These are phyloP conservation scores for Claviceps quebecensis DNA, from an alignment of 2,329 filamentous ascomycete genomes.

Conservation along the genomic window DNA sequence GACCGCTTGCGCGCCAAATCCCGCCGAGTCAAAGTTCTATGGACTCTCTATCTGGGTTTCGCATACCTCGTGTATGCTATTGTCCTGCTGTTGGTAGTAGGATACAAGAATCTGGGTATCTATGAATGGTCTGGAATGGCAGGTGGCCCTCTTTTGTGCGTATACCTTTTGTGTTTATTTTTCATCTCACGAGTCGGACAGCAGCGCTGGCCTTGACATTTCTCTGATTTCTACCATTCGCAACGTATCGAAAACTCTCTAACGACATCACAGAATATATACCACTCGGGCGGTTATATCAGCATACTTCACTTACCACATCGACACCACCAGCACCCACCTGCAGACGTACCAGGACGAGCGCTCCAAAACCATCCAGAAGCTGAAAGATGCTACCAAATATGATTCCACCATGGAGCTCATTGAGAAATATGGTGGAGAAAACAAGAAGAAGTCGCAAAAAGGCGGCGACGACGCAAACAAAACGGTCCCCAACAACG, in stretches of 20 bases:
- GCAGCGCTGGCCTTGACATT: not conserved
- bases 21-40: conserved; percentile 69
- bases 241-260: not conserved
- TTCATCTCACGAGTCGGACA: too few relatives aligned
- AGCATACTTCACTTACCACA: conserved; percentile 67
- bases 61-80: conserved; percentile 79
- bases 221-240: not conserved
- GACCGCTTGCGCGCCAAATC: conserved; percentile 59
- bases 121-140: conserved; percentile 67
- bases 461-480: conserved; percentile 3
- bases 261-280: conserved; percentile 53
- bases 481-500: conserved; percentile 2
- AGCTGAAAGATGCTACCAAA: conserved; percentile 86
- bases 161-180: not conserved
- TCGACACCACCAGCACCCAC: conserved; percentile 51
- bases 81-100: conserved; percentile 71
- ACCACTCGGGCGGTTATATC: conserved; percentile 51
- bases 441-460: conserved; percentile 24
- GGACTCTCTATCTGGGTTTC: conserved; percentile 81
- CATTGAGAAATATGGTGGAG: conserved; percentile 83
- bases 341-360: conserved; percentile 67
- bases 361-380: conserved; percentile 76
- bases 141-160: conserved; percentile 66
- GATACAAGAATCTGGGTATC: conserved; percentile 62
- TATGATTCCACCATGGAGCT: conserved; percentile 91